Conservation (phyloP, 2,329 filamentous ascomycete genomes). For the Mariannaea elegans region DNA sequence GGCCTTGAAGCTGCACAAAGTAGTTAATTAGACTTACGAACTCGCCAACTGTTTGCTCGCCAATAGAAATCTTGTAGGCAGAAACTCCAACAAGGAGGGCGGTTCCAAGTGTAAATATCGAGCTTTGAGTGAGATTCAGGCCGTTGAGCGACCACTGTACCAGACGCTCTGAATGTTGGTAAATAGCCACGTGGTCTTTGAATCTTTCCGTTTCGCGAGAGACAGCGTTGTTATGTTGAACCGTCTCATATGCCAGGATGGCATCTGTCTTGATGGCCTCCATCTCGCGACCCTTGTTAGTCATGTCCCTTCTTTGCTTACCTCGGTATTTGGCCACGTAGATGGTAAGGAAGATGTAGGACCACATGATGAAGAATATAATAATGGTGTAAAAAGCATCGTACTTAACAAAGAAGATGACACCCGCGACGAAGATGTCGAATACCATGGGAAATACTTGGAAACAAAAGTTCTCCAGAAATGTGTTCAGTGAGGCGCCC, state of each 20-base stretch:
- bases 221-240: constrained; percentile 72
- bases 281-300: constrained; percentile 55
- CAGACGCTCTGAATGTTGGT: constrained; percentile 52
- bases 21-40: constrained; percentile 67
- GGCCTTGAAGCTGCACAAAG: constrained; percentile 68
- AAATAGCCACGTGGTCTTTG: constrained; percentile 59
- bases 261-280: constrained; percentile 59
- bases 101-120: constrained; percentile 69
- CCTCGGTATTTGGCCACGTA: constrained; percentile 59
- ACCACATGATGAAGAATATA: constrained; percentile 58
- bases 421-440: constrained; percentile 59
- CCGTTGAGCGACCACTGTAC: constrained; percentile 45
- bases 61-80: constrained; percentile 68
- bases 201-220: constrained; percentile 66
- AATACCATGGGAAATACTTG: constrained; percentile 60
- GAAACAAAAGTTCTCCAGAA: constrained; percentile 59
- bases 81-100: constrained; percentile 69
- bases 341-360: constrained; percentile 60
- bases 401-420: constrained; percentile 55
- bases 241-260: constrained; percentile 62
- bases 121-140: constrained; percentile 69
- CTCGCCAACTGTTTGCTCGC: constrained; percentile 61
- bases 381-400: constrained; percentile 60
- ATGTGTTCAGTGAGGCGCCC: constrained; percentile 58
- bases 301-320: constrained; percentile 55